Evolutionary conservation across 1,139 yeast species (phyloP).

Genomic region (Suhomyces bokatorum): DNA sequence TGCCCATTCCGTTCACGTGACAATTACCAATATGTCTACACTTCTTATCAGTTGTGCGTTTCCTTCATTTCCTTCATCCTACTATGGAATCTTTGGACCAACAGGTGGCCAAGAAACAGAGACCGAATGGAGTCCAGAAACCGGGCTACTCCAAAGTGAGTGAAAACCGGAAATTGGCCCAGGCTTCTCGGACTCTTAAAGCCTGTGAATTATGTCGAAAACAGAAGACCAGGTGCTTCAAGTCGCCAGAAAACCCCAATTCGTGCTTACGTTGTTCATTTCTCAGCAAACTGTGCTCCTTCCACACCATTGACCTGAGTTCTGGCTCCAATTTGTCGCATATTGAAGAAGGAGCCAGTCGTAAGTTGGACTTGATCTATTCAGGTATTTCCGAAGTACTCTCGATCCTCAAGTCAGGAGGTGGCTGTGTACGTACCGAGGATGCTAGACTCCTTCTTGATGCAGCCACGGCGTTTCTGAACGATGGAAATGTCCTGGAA

Average conservation of each 20-base stretch:
- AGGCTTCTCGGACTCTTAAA: slow-evolving; percentile 49
- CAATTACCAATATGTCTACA: no score
- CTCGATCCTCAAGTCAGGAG: slow-evolving; percentile 20
- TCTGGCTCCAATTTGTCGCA: slow-evolving; percentile 8
- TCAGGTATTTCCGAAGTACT: slow-evolving; percentile 37
- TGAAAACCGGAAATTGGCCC: slow-evolving; percentile 17
- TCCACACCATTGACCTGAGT: slow-evolving; percentile 27
- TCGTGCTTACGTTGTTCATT: slow-evolving; percentile 60
- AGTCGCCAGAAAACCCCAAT: slow-evolving; percentile 43
- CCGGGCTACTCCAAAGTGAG: slow-evolving; percentile 2
- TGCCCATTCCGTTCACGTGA: no score
- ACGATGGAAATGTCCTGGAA: not conserved
- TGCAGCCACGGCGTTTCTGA: slow-evolving; percentile 16
- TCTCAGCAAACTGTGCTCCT: slow-evolving; percentile 52
- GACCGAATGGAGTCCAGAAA: not conserved
- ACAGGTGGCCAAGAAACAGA: slow-evolving; percentile 1
- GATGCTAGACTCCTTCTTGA: slow-evolving; percentile 31
- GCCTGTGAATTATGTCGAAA: slow-evolving; percentile 63
- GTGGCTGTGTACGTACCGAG: slow-evolving; percentile 5
- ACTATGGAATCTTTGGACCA: not conserved
- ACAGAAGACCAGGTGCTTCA: slow-evolving; percentile 65
- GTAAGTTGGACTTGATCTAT: slow-evolving; percentile 30
- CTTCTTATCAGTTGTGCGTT: no score
- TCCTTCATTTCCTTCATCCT: not conserved
- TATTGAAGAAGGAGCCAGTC: slow-evolving; percentile 1